These are phyloP conservation scores for Cordyceps militaris DNA, from an alignment of 2,329 filamentous ascomycete genomes.

Conservation along the genomic window DNA sequence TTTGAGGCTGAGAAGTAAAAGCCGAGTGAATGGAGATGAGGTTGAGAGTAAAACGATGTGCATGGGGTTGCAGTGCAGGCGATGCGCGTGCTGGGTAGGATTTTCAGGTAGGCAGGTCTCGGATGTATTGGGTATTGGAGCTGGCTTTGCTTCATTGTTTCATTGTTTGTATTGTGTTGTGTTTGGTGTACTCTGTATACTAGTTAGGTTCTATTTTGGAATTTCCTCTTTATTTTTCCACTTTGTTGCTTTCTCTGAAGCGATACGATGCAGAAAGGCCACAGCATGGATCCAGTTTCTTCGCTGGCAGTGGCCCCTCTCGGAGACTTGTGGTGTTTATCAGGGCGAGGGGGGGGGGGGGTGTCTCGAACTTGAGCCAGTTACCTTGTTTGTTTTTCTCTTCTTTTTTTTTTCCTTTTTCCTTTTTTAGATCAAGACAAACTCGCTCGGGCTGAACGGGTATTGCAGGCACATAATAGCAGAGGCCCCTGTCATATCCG, in stretches of 20 bases:
- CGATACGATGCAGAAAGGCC: not conserved
- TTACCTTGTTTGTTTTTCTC: too few species aligned
- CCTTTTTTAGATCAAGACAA: not conserved
- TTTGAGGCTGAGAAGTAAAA: not conserved
- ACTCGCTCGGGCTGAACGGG: not conserved
- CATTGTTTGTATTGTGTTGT: not conserved
- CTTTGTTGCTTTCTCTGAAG: not conserved
- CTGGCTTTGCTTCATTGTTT: not conserved
- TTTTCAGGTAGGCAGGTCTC: not conserved
- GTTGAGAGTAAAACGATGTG: not conserved
- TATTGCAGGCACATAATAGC: not conserved
- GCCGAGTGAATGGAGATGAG: not conserved
- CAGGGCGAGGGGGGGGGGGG: not conserved
- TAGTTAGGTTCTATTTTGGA: too few species aligned
- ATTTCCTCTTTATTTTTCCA: not conserved
- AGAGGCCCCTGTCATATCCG: too few species aligned
- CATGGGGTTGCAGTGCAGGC: not conserved
- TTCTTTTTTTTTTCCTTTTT: not conserved
- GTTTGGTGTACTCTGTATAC: too few species aligned
- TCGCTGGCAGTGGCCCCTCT: slow-evolving; percentile 3
- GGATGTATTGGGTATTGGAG: not conserved
- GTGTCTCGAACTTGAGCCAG: too few species aligned
- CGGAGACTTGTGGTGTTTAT: not conserved
- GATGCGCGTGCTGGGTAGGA: not conserved
- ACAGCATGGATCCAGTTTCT: not conserved